Base-by-base conservation (phyloP, 805 yeast genomes). In the Kodamaea fukazawae region DNA sequence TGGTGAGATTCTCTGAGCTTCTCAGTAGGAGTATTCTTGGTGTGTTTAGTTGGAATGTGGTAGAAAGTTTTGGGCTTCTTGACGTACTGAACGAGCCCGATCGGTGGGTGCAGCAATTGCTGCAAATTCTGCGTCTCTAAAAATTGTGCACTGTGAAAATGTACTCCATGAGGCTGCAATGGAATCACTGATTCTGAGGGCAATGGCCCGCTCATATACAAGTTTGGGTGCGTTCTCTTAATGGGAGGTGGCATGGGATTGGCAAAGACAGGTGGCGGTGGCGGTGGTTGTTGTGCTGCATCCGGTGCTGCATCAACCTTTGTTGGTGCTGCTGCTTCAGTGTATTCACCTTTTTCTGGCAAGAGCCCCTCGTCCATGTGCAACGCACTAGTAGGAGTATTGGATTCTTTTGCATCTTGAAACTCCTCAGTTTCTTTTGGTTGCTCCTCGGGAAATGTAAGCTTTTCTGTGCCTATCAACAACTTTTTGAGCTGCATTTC, bases 41-140 rank as follows among this genome's bases (percentile, higher is more conserved):
- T 48, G n/a, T 47, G 45, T 3, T 47, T 42, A 14, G 54, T 46
- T 14, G 55, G 55, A 34, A 47, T 44, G 42, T 55, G 58, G 44
- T 45, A 51, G 34, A 39, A 54, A 6, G 46, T 25, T 29, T 36
- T 42, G 13, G 31, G 43, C 33, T 46, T 46, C 25, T 28, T 16
- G 25, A 4, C 4, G 29, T 26, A 15, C 15, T 15, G 31, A 13
- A 17, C 29, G 16, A 26, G 15, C 12, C 32, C 18, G 16, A 15
- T 17, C 18, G 27, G 38, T 11, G 14, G 37, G 4, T n/a, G 5
- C 14, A 14, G 37, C 7, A 28, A 26, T 16, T 34, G 37, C 16
- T 32, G 16, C 23, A 20, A 20, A 20, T 20, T 20, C 8, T 20
- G 23, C 5, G 23, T 5, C 8, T 5, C 23, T 5, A 20, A 8